Evolutionary conservation across 805 yeast genomes (phyloP).

Genomic region (Myxozyma monticola): DNA sequence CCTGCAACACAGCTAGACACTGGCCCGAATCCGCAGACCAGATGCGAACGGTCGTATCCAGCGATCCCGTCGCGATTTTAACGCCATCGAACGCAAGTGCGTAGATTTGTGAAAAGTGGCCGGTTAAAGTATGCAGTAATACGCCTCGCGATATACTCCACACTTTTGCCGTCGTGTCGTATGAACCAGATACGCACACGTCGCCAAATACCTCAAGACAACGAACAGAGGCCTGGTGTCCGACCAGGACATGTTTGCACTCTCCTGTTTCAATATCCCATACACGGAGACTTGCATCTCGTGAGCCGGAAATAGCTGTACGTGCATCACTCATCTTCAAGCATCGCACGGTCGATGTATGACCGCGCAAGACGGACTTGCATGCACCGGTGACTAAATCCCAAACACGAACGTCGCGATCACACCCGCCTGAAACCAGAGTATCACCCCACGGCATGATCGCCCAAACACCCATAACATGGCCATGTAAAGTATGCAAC

Average conservation of each 20-base stretch:
- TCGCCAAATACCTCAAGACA: constrained; percentile 76
- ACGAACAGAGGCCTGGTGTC: constrained; percentile 72
- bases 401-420: constrained; percentile 95
- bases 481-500: constrained; percentile 92
- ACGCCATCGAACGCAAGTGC: constrained; percentile 93
- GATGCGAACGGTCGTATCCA: constrained; percentile 90
- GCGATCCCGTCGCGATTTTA: constrained; percentile 89
- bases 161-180: constrained; percentile 85
- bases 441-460: constrained; percentile 88
- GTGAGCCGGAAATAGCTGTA: constrained; percentile 83
- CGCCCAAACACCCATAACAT: constrained; percentile 98
- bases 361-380: constrained; percentile 84
- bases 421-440: constrained; percentile 93
- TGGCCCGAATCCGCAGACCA: constrained; percentile 93
- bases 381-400: constrained; percentile 85
- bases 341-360: constrained; percentile 85
- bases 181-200: constrained; percentile 81
- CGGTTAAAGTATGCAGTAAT: constrained; percentile 84
- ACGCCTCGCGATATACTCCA: constrained; percentile 93
- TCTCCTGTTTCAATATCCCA: constrained; percentile 95
- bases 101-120: constrained; percentile 84
- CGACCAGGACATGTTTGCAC: constrained; percentile 68
- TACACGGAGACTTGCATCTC: constrained; percentile 86
- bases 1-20: constrained; percentile 69
- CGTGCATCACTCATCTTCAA: constrained; percentile 76